Evolutionary conservation across 495 filamentous ascomycete species (phyloP).

Genomic region (Ascobolus immersus): DNA sequence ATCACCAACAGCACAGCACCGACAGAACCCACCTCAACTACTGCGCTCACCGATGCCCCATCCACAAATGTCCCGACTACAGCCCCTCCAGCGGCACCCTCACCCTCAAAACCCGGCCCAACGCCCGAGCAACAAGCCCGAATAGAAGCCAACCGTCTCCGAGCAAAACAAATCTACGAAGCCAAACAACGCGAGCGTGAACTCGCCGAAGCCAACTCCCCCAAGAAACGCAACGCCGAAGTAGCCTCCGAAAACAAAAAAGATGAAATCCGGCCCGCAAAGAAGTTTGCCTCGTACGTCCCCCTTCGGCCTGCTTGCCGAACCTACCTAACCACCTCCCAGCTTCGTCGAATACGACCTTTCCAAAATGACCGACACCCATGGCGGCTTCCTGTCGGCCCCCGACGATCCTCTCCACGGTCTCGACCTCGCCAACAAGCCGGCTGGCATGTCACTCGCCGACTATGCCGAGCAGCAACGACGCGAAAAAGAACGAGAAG

Average conservation of each 20-base stretch:
- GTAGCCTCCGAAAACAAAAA: conserved; percentile 19
- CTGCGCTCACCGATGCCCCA: too few relatives aligned
- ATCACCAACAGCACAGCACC: too few relatives aligned
- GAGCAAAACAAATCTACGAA: conserved; percentile 68
- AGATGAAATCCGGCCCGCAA: conserved; percentile 39
- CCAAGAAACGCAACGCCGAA: conserved; percentile 16
- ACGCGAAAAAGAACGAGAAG: conserved; percentile 18
- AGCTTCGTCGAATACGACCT: conserved; percentile 96
- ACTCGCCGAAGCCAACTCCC: conserved; percentile 4
- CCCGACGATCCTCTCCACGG: conserved; percentile 50
- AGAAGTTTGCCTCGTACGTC: conserved; percentile 52
- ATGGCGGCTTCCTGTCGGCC: conserved; percentile 67
- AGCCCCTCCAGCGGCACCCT: too few relatives aligned
- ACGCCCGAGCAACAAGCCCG: too few relatives aligned
- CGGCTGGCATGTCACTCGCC: conserved; percentile 64
- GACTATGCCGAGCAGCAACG: conserved; percentile 50
- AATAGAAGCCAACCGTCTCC: conserved; percentile 78
- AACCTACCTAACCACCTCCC: conserved; percentile 17
- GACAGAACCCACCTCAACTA: too few relatives aligned
- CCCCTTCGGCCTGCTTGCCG: not conserved
- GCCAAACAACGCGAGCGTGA: conserved; percentile 23
- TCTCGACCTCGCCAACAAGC: conserved; percentile 25
- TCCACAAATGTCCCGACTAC: too few relatives aligned
- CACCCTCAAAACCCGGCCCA: too few relatives aligned
- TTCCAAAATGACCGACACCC: conserved; percentile 89